Evolutionary conservation across 2,329 filamentous ascomycete genomes (phyloP).

Genomic region (Penicillium sp.): DNA sequence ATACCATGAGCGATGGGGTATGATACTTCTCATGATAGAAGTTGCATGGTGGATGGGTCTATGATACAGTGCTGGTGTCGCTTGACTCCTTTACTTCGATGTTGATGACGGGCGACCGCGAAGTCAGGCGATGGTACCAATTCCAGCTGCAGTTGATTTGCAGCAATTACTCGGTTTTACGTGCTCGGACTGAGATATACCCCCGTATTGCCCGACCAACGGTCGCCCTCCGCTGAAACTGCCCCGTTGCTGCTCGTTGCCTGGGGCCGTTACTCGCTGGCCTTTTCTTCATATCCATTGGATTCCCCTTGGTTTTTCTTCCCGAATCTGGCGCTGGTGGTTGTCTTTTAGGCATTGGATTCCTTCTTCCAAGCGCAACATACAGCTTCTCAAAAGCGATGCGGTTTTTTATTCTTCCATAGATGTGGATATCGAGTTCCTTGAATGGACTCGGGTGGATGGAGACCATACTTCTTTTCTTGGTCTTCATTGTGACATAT

Average conservation of each 20-base stretch:
- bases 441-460: conserved; percentile 11
- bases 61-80: conserved; percentile 19
- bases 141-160: not conserved
- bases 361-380: conserved; percentile 23
- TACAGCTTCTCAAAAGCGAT: conserved; percentile 20
- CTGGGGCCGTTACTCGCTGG: conserved; percentile 9
- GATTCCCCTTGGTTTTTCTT: conserved; percentile 16
- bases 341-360: conserved; percentile 31
- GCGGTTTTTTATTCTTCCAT: conserved; percentile 20
- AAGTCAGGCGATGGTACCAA: not conserved
- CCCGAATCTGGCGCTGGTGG: conserved; percentile 41
- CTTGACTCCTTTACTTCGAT: not conserved
- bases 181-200: not conserved
- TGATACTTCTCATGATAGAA: conserved; percentile 25
- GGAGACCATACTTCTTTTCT: conserved; percentile 14
- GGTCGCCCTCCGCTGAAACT: conserved; percentile 10
- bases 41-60: conserved; percentile 17
- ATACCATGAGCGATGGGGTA: conserved; percentile 27
- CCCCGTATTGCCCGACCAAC: conserved; percentile 5
- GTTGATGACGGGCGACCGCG: conserved; percentile 13
- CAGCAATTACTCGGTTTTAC: not conserved
- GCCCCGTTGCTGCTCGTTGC: conserved; percentile 12
- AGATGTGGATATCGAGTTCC: conserved; percentile 15
- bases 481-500: conserved; percentile 23
- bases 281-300: conserved; percentile 15